These are phyloP conservation scores for Aspergillus flavus DNA, from an alignment of 2,329 filamentous ascomycete genomes.

Conservation along the genomic window DNA sequence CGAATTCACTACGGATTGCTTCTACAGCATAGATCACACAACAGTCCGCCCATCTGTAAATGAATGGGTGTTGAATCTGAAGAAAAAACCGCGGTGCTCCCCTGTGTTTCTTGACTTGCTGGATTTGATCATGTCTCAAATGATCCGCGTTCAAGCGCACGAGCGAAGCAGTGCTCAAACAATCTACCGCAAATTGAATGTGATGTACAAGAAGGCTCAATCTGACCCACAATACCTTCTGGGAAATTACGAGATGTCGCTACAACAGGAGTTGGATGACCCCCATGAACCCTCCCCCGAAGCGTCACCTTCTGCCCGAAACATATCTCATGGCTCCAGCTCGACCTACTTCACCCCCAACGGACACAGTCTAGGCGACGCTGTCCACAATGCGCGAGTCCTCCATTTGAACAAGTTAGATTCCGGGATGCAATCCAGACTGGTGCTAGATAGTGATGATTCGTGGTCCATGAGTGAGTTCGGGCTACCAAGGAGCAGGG, in stretches of 20 bases:
- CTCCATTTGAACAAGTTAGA: background rate
- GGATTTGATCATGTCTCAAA: conserved; percentile 12
- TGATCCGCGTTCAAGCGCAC: conserved; percentile 6
- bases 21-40: conserved; percentile 8
- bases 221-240: background rate
- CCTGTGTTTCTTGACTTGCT: conserved; percentile 7
- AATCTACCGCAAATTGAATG: background rate
- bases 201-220: background rate
- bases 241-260: background rate
- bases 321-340: background rate
- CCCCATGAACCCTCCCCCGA: background rate
- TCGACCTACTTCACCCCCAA: background rate
- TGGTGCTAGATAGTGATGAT: background rate
- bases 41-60: conserved; percentile 7
- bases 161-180: background rate
- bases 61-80: conserved; percentile 9
- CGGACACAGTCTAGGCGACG: background rate
- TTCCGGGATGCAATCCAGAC: too few species aligned
- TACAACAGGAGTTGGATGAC: background rate
- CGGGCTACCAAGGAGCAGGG: background rate
- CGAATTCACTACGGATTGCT: conserved; percentile 6
- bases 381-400: background rate
- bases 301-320: background rate
- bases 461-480: background rate
- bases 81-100: background rate